Evolutionary conservation across 2,329 filamentous ascomycete genomes (phyloP), one percentile per base, ranked within the genome.

Genomic region (Aureobasidium sp.): DNA sequence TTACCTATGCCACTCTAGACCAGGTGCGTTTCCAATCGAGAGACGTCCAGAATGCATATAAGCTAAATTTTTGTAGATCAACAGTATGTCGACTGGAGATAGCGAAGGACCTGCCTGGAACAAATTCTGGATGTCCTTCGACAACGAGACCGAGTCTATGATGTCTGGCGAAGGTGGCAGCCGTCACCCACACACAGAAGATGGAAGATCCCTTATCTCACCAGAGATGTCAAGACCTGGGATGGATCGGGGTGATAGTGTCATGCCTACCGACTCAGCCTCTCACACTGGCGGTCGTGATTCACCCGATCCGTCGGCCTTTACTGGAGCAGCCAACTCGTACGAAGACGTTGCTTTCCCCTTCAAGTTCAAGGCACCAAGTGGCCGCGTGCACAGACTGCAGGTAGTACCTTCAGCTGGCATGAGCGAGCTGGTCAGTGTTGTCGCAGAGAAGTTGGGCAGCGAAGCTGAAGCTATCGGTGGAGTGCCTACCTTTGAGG

Each of bases 311-410:
- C 87, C 84, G 61, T 92, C 88, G 24, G 78, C 81, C 8, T 75
- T 86, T 27, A 80, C 79, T 17, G 81, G 87, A 51, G 81, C 87
- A 20, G 77, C 80, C 4, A 77, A 81, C 6, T 70, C 75, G 7
- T 63, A 76, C 13, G 80, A 89, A 69, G 90, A 95, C 67, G 76
- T 84, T 12, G 90, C 93, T 0, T 99, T 97, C 77, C 86, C 93
- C 2, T 99, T 99, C 86, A 99, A 99, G 76, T 99, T 99, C 84
- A 97, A 97, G 80, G 92, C 94, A 1, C 94, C 94, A 1, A 92
- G 90, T 68, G 94, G 93, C 50, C 90, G 94, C 59, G 92, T 97
- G 20, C 94, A 99, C 76, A 87, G 94, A 61, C 79, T 99, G 56
- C 94, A 97, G 71, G 87, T 97, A 32, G 81, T 86, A 60, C 88